phyloP scores from a whole-genome alignment of 805 yeast species.

The Metschnikowia reukaufii region DNA sequence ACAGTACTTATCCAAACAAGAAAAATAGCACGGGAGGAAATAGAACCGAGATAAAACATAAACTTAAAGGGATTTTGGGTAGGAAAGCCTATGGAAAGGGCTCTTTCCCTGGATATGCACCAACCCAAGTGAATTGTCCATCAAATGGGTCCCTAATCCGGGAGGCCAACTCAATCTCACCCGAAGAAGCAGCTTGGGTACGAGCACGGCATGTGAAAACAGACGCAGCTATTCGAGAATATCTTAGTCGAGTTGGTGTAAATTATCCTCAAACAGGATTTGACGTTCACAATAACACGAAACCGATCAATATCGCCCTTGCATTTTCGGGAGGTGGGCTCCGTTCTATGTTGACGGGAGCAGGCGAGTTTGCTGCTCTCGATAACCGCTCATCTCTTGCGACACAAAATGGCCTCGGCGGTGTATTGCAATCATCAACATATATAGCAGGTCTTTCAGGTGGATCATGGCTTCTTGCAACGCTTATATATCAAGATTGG shows the following conservation, averaged over 20 bases:
- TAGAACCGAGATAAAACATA: too few species aligned
- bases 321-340: slow-evolving; percentile 40
- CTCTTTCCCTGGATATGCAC: slow-evolving; percentile 57
- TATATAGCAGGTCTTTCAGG: slow-evolving; percentile 81
- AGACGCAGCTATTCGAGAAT: slow-evolving; percentile 13
- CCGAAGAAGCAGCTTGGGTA: slow-evolving; percentile 54
- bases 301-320: slow-evolving; percentile 25
- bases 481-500: slow-evolving; percentile 70
- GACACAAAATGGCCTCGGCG: slow-evolving; percentile 57
- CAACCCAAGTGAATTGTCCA: slow-evolving; percentile 60
- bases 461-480: slow-evolving; percentile 78
- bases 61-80: too few species aligned
- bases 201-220: slow-evolving; percentile 22
- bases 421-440: slow-evolving; percentile 66
- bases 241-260: slow-evolving; percentile 14
- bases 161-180: slow-evolving; percentile 47
- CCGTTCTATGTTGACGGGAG: slow-evolving; percentile 36
- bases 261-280: neutral
- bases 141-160: slow-evolving; percentile 36
- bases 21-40: neutral
- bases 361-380: slow-evolving; percentile 21
- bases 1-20: neutral
- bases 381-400: slow-evolving; percentile 18
- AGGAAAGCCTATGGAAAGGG: too few species aligned
- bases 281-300: neutral